Base-by-base conservation (phyloP, 352 stramenopile genomes). In the Phytophthora hibernalis region DNA sequence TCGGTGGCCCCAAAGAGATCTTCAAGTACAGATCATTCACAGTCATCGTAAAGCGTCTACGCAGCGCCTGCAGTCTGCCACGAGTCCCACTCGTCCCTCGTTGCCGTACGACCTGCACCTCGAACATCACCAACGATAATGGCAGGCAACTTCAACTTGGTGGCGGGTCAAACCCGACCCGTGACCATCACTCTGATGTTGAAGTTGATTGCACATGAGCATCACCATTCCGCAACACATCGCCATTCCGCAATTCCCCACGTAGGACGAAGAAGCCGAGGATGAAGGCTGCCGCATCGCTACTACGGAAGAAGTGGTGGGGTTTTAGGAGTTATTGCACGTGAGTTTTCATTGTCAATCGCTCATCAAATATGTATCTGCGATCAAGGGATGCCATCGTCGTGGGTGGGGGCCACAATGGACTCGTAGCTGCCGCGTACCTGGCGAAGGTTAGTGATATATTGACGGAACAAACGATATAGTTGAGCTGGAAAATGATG, bases 381-480 rank as follows among this genome's bases (percentile, higher is more conserved):
- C 26, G 0, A 30, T 21, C n/a, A 31, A 95, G 86, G 79, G 85
- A 98, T 62, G 90, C 85, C n/a, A 82, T 97, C 54, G 70, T 97
- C 26, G 88, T 97, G 0, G 91, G 91, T 3, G 92, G 86, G 22
- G 92, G 91, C 13, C 91, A 97, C 60, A 97, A 97, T 33, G 92
- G 92, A 12, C 87, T 97, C 20, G 89, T 96, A 6, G 83, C 89
- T 13, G 91, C 91, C 6, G 87, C 91, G 9, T 97, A 97, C 62
- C 79, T 97, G 18, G 91, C 91, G 33, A 95, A 89, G 78, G 90
- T 89, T 15, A 48, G 13, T 48, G 21, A n/a, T 7, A 33, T 24
- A 7, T 49, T 10, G 6, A 20, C 9, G 11, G 18, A 45, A 33
- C 24, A 7, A 20, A 1, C n/a, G n/a, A 16, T 48, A 20, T 15